Base-by-base conservation (phyloP, 495 filamentous ascomycete genomes). In the Choiromyces venosus region DNA sequence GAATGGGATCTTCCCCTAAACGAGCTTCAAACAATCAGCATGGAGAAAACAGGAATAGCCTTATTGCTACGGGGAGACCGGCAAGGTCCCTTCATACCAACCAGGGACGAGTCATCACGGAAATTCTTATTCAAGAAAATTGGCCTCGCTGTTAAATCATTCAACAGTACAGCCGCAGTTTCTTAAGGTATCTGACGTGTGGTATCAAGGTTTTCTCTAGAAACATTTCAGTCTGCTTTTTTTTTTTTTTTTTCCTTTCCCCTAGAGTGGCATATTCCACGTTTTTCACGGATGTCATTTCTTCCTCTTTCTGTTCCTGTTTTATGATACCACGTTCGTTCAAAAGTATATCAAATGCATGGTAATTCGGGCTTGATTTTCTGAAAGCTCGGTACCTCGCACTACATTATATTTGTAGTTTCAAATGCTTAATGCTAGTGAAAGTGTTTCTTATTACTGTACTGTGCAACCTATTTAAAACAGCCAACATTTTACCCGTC, bases 1-100 rank as follows among this genome's bases (percentile, higher is more conserved):
- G 94, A 97, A 82, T 99, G 95, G 95, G 94, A 98, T 78, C 92
- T 98, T 36, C 91, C 92, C 39, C 85, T 99, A 67, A 97, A 95
- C 77, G 94, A 99, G 79, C 89, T 99, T 46, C 94, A 98, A 87
- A 97, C 93, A 0, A 97, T 99, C 72, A 90, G 90, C 38, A 99
- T 97, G 84, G 95, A 99, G 85, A 85, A 95, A 73, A 99, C 96
- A 16, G 95, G 95, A 10, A 89, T 99, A 85, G 92, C 90, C 67
- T 87, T 98, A 73, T 89, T 91, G 61, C 84, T 98, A 74, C 91
- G 96, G 75, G 94, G 93, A 0, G 93, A 92, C 16, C 92, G 91
- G 25, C 96, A 96, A 80, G 95, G 95, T 19, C 95, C 95, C 14
- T 99, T 97, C 79, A 91, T 99, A 40, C 95, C 95, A 0, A 92